A percentile compares a stretch with the other conserved stretches of the same genome.
Conservation (phyloP, 768 basidiomycete species). For the Termitomyces eurrhizus region DNA sequence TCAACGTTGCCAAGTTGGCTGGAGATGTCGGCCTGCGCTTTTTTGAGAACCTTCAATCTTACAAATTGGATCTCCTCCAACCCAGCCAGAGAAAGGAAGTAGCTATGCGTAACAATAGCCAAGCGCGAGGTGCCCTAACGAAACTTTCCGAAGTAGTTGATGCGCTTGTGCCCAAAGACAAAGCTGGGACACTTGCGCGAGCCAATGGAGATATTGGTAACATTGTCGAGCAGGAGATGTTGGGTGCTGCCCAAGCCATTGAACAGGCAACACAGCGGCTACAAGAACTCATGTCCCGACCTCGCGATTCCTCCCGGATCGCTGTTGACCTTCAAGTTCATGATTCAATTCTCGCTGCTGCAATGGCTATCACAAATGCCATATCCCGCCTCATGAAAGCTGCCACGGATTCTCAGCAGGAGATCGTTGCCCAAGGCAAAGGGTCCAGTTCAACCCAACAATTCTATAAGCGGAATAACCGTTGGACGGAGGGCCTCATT, state of each 20-base stretch:
- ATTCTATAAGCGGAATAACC: conserved; percentile 99
- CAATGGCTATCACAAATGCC: conserved; percentile 93
- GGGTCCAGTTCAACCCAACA: conserved; percentile 91
- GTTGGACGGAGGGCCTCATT: conserved; percentile 99
- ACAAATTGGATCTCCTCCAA: conserved; percentile 82
- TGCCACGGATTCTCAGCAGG: conserved; percentile 96
- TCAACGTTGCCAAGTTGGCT: conserved; percentile 76
- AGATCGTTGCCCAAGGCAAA: conserved; percentile 94
- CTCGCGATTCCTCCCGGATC: conserved; percentile 80
- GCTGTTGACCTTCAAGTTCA: conserved; percentile 95
- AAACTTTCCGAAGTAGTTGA: conserved; percentile 90
- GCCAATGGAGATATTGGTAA: conserved; percentile 94
- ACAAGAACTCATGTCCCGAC: conserved; percentile 88
- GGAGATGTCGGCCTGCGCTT: conserved; percentile 89
- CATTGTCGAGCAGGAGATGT: conserved; percentile 96
- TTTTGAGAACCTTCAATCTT: conserved; percentile 95
- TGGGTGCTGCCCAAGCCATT: conserved; percentile 87
- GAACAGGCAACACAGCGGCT: conserved; percentile 88
- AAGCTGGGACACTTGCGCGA: conserved; percentile 61
- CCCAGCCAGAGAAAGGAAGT: conserved; percentile 77
- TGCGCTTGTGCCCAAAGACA: conserved; percentile 79
- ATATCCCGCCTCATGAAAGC: conserved; percentile 94
- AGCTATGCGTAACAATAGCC: conserved; percentile 85
- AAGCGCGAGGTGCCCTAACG: conserved; percentile 74
- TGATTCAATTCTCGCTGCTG: conserved; percentile 92